These are phyloP conservation scores for Ophiocordyceps polyrhachis-furcata DNA, from an alignment of 2,329 filamentous ascomycete species.

Conservation along the genomic window DNA sequence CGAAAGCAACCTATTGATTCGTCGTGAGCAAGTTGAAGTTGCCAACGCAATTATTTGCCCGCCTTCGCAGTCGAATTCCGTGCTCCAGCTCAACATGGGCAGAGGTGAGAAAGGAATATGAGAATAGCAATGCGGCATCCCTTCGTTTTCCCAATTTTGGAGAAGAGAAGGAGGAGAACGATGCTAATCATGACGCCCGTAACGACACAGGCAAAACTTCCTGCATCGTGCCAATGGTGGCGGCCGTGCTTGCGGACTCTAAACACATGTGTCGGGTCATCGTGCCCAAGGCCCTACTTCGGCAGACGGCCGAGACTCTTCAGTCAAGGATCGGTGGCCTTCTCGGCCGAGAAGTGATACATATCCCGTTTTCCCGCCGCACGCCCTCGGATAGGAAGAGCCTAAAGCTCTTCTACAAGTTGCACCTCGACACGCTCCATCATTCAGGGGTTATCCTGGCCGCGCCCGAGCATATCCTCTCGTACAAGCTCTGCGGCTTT, in stretches of 20 bases:
- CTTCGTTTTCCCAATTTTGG: too few species aligned
- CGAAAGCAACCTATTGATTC: constrained; percentile 43
- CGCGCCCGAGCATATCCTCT: constrained; percentile 45
- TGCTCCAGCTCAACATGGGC: constrained; percentile 51
- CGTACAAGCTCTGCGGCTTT: constrained; percentile 42
- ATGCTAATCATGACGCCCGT: not conserved
- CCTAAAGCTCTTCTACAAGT: constrained; percentile 18
- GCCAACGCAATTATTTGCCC: constrained; percentile 41
- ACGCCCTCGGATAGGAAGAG: constrained; percentile 10
- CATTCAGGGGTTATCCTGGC: constrained; percentile 34
- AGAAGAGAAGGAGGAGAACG: constrained; percentile 22
- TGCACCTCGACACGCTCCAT: constrained; percentile 6
- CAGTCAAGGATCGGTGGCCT: constrained; percentile 35
- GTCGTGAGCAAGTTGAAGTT: constrained; percentile 42
- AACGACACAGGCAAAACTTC: constrained; percentile 32
- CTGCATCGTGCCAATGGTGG: constrained; percentile 33
- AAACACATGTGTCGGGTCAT: constrained; percentile 30
- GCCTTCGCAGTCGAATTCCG: constrained; percentile 30
- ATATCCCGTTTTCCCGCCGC: constrained; percentile 39
- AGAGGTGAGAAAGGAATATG: constrained; percentile 19
- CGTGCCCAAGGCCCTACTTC: constrained; percentile 35
- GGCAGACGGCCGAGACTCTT: constrained; percentile 38
- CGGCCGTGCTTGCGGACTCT: constrained; percentile 24
- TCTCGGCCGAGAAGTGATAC: constrained; percentile 30
- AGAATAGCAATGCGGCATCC: not conserved